Conservation (phyloP, 176 grass and related monocot species). For the Chloris gayana region DNA sequence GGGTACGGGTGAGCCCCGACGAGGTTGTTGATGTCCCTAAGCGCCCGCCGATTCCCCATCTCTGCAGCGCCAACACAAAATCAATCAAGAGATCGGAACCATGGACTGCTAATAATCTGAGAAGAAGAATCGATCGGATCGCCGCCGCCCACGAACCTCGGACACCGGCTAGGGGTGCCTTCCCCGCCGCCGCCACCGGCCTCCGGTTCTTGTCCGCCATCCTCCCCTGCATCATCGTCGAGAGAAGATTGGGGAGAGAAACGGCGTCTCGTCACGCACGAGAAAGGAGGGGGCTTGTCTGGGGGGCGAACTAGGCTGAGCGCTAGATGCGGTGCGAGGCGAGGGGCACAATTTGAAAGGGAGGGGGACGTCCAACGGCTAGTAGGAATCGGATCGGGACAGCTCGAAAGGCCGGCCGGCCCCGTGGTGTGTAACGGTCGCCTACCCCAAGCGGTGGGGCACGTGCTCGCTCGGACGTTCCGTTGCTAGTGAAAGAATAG, state of each 20-base stretch:
- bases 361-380: slow-evolving; percentile 46
- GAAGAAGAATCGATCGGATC: background rate
- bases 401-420: background rate
- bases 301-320: background rate
- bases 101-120: background rate
- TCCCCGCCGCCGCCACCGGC: slow-evolving; percentile 1
- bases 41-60: slow-evolving; percentile 66
- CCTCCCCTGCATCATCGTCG: slow-evolving; percentile 54
- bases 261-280: slow-evolving; percentile 10
- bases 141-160: slow-evolving; percentile 39
- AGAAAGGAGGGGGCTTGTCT: slow-evolving; percentile 48
- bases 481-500: background rate
- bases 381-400: slow-evolving; percentile 35
- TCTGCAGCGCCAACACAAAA: slow-evolving; percentile 38
- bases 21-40: slow-evolving; percentile 74
- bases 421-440: background rate
- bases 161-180: slow-evolving; percentile 11
- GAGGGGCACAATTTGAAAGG: slow-evolving; percentile 31
- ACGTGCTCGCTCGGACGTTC: slow-evolving; percentile 28
- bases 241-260: background rate
- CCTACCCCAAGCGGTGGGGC: background rate
- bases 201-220: slow-evolving; percentile 55
- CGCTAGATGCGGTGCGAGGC: background rate
- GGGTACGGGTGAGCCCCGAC: slow-evolving; percentile 40
- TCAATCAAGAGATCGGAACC: slow-evolving; percentile 16